Evolutionary conservation across 1,284 basidiomycete genomes (phyloP), one percentile per base, ranked within the genome.

Genomic region (Ceratobasidium sp.): DNA sequence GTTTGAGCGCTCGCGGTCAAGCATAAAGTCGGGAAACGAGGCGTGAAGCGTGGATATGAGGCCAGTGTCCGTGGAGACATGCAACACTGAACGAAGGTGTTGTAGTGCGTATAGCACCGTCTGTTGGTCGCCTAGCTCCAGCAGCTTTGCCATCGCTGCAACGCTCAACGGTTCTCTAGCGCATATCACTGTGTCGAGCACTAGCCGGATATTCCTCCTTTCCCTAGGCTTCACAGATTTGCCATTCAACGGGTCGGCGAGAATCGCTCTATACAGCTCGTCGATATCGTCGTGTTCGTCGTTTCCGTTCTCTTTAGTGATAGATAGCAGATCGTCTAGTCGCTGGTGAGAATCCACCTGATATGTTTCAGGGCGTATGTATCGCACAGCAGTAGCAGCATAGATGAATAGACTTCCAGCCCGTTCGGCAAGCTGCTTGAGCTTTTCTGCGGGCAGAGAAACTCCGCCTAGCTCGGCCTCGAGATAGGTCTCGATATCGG

Each of bases 1-100:
- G 2, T 29, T 29, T 3, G 57, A 36, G 57, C 57, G 57, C 8
- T 17, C 17, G 33, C 8, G 11, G 19, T 60, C 36, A 14, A 60
- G 33, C 29, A 60, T 36, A n/a, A 19, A 60, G 31, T 60, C 57
- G 24, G 11, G 57, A 33, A 60, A 60, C 31, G 57, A 60, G 33
- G 57, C 6, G 27, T 60, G 57, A 29, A 60, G 33, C 7, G 57
- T 41, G 7, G 57, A 60, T 4, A 60, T 27, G 24, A 60, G 57
- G 33, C 24, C 31, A 33, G 19, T n/a, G 19, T n/a, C 27, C 11
- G 33, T 11, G n/a, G 57, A 44, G 41, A 60, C 57, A n/a, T 60
- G 33, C 2, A 60, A 19, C 57, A 60, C 57, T 3, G 57, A 60
- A 17, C 36, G 57, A 17, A 60, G 36, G 19, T 29, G 36, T 41